phyloP scores from a whole-genome alignment of 2,329 filamentous ascomycete species.

The Fusarium pilosicola region DNA sequence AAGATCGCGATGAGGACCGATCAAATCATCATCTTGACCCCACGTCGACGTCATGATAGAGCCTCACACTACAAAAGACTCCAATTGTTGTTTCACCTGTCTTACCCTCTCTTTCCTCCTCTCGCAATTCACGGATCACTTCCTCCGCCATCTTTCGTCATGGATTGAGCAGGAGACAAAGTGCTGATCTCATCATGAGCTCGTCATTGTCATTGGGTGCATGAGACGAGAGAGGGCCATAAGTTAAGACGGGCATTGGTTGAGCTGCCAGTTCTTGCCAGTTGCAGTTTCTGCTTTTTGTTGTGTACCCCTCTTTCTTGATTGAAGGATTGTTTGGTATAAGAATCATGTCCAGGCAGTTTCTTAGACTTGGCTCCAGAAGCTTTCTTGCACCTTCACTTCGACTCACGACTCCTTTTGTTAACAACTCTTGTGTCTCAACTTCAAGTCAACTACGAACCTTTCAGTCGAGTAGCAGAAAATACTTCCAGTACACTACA shows the following conservation, averaged over 20 bases:
- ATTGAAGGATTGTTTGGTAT: not conserved
- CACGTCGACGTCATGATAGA: slow-evolving; percentile 37
- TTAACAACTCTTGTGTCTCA: not conserved
- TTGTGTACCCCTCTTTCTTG: not conserved
- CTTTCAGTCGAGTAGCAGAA: slow-evolving; percentile 3
- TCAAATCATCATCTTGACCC: slow-evolving; percentile 36
- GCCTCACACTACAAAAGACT: slow-evolving; percentile 9
- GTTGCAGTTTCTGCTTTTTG: not conserved
- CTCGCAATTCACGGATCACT: slow-evolving; percentile 19
- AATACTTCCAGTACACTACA: not conserved
- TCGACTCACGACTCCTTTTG: not conserved
- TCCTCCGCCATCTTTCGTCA: slow-evolving; percentile 37
- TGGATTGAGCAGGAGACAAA: slow-evolving; percentile 4
- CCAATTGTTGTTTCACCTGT: slow-evolving; percentile 16
- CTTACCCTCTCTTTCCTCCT: not conserved
- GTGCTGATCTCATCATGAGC: slow-evolving; percentile 24
- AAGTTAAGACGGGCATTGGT: slow-evolving; percentile 26
- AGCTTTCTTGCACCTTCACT: slow-evolving; percentile 4
- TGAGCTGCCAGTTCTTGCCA: not conserved
- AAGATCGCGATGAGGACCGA: slow-evolving; percentile 21
- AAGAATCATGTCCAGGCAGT: slow-evolving; percentile 28
- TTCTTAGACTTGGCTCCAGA: slow-evolving; percentile 8
- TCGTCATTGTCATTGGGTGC: slow-evolving; percentile 20
- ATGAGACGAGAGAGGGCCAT: not conserved
- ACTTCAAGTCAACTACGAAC: not conserved